A percentile compares a stretch with the other conserved stretches of the same genome.
Evolutionary conservation across 2,329 filamentous ascomycete species (phyloP).

Genomic region (Curvularia sp.): DNA sequence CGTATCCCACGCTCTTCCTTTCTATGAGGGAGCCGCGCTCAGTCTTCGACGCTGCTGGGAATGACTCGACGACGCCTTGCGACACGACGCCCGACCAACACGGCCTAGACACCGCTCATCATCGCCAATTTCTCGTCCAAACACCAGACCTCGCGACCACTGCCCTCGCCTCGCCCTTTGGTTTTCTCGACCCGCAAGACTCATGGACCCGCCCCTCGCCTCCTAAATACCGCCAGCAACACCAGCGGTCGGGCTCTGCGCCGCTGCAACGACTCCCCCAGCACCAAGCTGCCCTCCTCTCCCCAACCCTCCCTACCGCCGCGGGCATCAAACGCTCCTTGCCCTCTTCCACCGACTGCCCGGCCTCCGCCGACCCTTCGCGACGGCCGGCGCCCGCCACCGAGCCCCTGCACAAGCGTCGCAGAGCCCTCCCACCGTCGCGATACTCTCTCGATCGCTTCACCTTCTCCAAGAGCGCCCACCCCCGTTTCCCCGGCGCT

Average conservation of each 20-base stretch:
- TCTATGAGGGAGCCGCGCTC: conserved; percentile 26
- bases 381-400: conserved; percentile 22
- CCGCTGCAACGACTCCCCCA: conserved; percentile 17
- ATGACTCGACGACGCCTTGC: conserved; percentile 20
- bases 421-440: conserved; percentile 36
- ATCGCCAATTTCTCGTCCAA: conserved; percentile 10
- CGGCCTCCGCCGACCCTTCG: not conserved
- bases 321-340: conserved; percentile 34
- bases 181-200: conserved; percentile 9
- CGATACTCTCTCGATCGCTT: conserved; percentile 49
- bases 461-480: conserved; percentile 33
- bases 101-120: conserved; percentile 4
- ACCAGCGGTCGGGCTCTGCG: conserved; percentile 22
- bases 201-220: conserved; percentile 28
- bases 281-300: conserved; percentile 5
- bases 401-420: conserved; percentile 48
- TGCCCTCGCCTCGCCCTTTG: conserved; percentile 8
- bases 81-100: conserved; percentile 8
- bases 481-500: conserved; percentile 35
- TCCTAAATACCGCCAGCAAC: conserved; percentile 22
- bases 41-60: conserved; percentile 28
- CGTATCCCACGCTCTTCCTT: conserved; percentile 13
- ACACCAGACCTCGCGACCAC: conserved; percentile 7
- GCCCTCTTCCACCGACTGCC: conserved; percentile 7
- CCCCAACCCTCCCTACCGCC: conserved; percentile 27